Evolutionary conservation across 495 filamentous ascomycete species (phyloP).

Genomic region (Margaritispora aquatica): DNA sequence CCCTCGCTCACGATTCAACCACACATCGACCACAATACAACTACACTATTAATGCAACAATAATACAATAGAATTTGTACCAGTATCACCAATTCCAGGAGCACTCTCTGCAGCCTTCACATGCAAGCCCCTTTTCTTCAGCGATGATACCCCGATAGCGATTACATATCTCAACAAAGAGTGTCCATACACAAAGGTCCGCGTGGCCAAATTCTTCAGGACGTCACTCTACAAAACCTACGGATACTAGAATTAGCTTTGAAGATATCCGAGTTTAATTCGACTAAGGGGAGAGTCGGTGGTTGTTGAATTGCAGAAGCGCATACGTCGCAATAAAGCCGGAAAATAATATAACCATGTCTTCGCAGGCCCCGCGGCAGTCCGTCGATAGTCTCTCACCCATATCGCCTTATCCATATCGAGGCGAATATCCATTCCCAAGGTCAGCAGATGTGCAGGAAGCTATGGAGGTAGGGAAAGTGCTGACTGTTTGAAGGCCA

Average conservation of each 20-base stretch:
- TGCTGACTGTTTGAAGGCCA: slow-evolving; percentile 14
- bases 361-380: slow-evolving; percentile 56
- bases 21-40: neutral
- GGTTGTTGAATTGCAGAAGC: neutral
- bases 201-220: slow-evolving; percentile 8
- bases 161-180: slow-evolving; percentile 4
- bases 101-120: no score
- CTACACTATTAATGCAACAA: neutral
- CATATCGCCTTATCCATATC: slow-evolving; percentile 42
- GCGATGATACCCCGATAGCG: slow-evolving; percentile 25
- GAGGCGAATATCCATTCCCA: slow-evolving; percentile 56
- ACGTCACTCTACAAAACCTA: neutral
- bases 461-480: neutral
- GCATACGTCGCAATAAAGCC: neutral
- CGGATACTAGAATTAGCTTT: no score
- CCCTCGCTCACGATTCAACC: no score
- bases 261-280: no score
- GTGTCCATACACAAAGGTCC: slow-evolving; percentile 21
- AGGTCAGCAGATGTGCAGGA: slow-evolving; percentile 8
- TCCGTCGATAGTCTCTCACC: slow-evolving; percentile 62
- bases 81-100: neutral
- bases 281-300: slow-evolving; percentile 15
- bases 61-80: neutral
- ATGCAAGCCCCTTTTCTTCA: neutral
- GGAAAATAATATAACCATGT: slow-evolving; percentile 44